Conservation (phyloP, 352 stramenopile species). For the Globisporangium carolinianum region DNA sequence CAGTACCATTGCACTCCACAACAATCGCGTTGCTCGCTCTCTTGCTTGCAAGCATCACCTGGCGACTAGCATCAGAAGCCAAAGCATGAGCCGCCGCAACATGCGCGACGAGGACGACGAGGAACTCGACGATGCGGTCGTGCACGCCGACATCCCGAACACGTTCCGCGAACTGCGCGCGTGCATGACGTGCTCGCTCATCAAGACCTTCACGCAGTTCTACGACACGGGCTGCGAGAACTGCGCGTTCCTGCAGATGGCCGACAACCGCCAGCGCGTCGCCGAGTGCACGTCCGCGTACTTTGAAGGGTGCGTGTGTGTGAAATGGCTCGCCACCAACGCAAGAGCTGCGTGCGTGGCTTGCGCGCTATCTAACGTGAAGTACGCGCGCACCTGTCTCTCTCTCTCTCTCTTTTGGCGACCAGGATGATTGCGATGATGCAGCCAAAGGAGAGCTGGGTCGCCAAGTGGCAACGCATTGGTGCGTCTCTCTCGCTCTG, state of each 20-base stretch:
- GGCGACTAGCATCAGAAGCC: not conserved
- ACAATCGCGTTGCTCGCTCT: not conserved
- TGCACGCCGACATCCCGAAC: slow-evolving; percentile 84
- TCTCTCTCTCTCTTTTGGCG: too few relatives aligned
- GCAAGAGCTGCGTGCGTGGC: too few relatives aligned
- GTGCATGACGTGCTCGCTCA: slow-evolving; percentile 85
- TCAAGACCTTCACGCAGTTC: slow-evolving; percentile 89
- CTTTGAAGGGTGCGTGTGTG: slow-evolving; percentile 65
- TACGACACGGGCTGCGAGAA: slow-evolving; percentile 89
- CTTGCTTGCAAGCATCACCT: not conserved
- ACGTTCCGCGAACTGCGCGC: slow-evolving; percentile 83
- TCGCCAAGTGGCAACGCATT: slow-evolving; percentile 86
- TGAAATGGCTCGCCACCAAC: not conserved
- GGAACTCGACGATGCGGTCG: slow-evolving; percentile 67
- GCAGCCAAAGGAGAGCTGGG: slow-evolving; percentile 85
- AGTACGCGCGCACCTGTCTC: too few relatives aligned
- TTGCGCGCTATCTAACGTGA: too few relatives aligned
- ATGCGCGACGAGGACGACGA: slow-evolving; percentile 73
- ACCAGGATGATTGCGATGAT: slow-evolving; percentile 86
- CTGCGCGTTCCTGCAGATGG: slow-evolving; percentile 85
- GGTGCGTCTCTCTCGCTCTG: slow-evolving; percentile 22
- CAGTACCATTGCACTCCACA: too few relatives aligned
- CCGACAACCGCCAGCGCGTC: slow-evolving; percentile 84
- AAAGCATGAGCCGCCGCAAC: slow-evolving; percentile 36
- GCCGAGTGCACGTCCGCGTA: slow-evolving; percentile 86